Percentiles rank a stretch among this genome's conserved stretches.
phyloP scores from a whole-genome alignment of 2,329 filamentous ascomycete genomes.

The Pseudogymnoascus verrucosus region DNA sequence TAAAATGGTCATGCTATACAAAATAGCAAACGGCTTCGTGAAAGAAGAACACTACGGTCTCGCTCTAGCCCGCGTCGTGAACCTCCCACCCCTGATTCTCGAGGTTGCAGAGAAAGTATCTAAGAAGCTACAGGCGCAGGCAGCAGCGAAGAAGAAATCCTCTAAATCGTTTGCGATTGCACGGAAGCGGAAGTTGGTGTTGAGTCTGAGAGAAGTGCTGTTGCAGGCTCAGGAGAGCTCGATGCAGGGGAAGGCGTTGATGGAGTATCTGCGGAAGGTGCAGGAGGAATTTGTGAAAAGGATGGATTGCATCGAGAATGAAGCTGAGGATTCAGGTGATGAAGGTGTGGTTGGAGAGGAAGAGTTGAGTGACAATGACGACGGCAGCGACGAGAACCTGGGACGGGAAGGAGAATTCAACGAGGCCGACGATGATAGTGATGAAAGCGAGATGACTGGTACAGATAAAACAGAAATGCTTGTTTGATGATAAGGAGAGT shows the following conservation, averaged over 20 bases:
- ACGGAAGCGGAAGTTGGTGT: constrained; percentile 62
- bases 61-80: constrained; percentile 66
- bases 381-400: neutral
- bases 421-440: neutral
- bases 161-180: constrained; percentile 51
- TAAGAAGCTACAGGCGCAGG: constrained; percentile 48
- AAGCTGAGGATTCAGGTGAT: constrained; percentile 10
- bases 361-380: neutral
- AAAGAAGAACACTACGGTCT: constrained; percentile 74
- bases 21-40: constrained; percentile 63
- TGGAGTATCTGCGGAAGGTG: constrained; percentile 55
- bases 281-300: constrained; percentile 66
- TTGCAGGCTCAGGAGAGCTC: constrained; percentile 56
- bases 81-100: constrained; percentile 61
- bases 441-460: neutral
- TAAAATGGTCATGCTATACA: constrained; percentile 83
- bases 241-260: constrained; percentile 57
- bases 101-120: constrained; percentile 61
- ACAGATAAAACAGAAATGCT: neutral
- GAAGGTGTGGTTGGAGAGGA: neutral
- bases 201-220: constrained; percentile 66
- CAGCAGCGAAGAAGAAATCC: constrained; percentile 49
- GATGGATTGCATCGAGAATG: constrained; percentile 56
- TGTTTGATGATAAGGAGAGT: neutral
- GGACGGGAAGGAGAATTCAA: neutral